Evolutionary conservation across 148 eudicot genomes (phyloP).

Genomic region (Camellia lanceoleosa): DNA sequence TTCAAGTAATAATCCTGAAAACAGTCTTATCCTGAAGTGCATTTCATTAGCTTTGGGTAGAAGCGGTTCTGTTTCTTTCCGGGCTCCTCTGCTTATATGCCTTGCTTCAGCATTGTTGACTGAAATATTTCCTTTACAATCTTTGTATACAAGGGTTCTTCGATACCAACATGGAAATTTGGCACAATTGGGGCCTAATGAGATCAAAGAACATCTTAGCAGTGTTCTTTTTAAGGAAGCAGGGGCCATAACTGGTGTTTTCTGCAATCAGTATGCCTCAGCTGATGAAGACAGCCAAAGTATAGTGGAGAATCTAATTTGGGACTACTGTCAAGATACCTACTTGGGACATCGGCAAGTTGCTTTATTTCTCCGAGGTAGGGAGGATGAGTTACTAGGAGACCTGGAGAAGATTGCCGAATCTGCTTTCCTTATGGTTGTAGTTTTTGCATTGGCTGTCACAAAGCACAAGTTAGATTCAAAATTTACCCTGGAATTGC

Average conservation of each 20-base stretch:
- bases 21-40: conserved; percentile 51
- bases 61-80: conserved; percentile 52
- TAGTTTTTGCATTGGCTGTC: conserved; percentile 83
- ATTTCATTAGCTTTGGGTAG: conserved; percentile 76
- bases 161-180: conserved; percentile 26
- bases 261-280: conserved; percentile 69
- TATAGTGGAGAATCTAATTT: conserved; percentile 60
- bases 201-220: conserved; percentile 53
- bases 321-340: conserved; percentile 70
- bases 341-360: conserved; percentile 68
- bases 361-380: conserved; percentile 51
- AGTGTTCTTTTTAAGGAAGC: conserved; percentile 74
- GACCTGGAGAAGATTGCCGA: conserved; percentile 83
- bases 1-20: conserved; percentile 25
- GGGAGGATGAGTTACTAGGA: conserved; percentile 46
- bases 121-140: conserved; percentile 73
- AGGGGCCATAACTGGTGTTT: conserved; percentile 75
- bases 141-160: conserved; percentile 44
- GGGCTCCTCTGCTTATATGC: conserved; percentile 49
- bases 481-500: conserved; percentile 37
- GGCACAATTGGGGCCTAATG: conserved; percentile 22
- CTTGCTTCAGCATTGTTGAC: conserved; percentile 64
- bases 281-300: conserved; percentile 60
- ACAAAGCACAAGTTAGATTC: conserved; percentile 59
- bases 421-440: conserved; percentile 92